These are phyloP conservation scores for Ogataea glucozyma DNA, from an alignment of 805 yeast species.

Conservation along the genomic window DNA sequence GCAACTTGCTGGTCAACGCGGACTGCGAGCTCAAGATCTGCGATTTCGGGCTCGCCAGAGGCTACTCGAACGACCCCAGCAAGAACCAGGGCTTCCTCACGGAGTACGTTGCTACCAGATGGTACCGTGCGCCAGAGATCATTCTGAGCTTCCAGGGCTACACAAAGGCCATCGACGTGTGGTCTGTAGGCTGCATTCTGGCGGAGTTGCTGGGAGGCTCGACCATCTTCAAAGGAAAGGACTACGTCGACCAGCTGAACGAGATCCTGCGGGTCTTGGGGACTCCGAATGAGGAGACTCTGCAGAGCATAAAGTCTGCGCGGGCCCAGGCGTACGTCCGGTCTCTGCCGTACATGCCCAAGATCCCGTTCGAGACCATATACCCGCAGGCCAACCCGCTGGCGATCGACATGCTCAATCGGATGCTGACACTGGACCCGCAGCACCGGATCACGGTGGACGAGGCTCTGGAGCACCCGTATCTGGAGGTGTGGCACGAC, in stretches of 20 bases:
- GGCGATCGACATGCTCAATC: slow-evolving; percentile 78
- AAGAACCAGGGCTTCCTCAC: slow-evolving; percentile 93
- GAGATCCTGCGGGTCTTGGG: slow-evolving; percentile 86
- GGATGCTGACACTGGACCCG: slow-evolving; percentile 87
- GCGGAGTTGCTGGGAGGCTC: slow-evolving; percentile 91
- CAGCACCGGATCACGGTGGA: slow-evolving; percentile 80
- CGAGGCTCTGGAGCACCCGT: slow-evolving; percentile 87
- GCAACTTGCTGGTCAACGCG: slow-evolving; percentile 88
- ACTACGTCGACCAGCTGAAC: slow-evolving; percentile 91
- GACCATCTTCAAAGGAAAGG: slow-evolving; percentile 93
- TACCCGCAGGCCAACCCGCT: slow-evolving; percentile 86
- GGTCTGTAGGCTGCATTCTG: slow-evolving; percentile 97
- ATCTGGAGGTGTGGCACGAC: slow-evolving; percentile 87
- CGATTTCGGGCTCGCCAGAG: slow-evolving; percentile 95
- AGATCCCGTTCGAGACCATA: slow-evolving; percentile 65
- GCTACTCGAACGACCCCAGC: slow-evolving; percentile 78
- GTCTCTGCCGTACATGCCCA: slow-evolving; percentile 79
- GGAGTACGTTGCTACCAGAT: slow-evolving; percentile 96
- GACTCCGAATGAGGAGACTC: slow-evolving; percentile 79
- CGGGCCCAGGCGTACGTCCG: slow-evolving; percentile 92
- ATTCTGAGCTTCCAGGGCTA: slow-evolving; percentile 93
- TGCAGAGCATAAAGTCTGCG: slow-evolving; percentile 72
- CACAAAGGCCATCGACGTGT: slow-evolving; percentile 93
- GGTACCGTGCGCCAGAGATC: slow-evolving; percentile 99
- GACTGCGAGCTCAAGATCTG: slow-evolving; percentile 96